Percentiles rank a stretch among this genome's conserved stretches.
Evolutionary conservation across 306 rosid genomes (phyloP).

Genomic region (Ormosia semicastrata): DNA sequence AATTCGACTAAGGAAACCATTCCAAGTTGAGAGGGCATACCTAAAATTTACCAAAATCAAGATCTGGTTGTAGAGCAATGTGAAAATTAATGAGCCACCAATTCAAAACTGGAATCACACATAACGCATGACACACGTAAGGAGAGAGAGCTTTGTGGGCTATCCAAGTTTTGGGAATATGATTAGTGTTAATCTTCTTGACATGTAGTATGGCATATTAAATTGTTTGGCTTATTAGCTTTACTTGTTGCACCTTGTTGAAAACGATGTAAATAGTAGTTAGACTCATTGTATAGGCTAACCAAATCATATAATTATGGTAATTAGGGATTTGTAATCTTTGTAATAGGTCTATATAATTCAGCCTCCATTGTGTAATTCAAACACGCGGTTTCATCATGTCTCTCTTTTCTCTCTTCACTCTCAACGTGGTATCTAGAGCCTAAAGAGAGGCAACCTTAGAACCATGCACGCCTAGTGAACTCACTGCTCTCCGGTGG

Average conservation of each 20-base stretch:
- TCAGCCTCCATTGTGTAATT: too few relatives aligned
- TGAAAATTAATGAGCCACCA: background rate
- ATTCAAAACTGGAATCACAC: background rate
- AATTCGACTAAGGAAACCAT: background rate
- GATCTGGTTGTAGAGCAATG: background rate
- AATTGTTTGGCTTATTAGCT: background rate
- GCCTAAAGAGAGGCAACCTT: too few relatives aligned
- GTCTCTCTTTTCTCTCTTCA: too few relatives aligned
- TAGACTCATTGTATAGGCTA: too few relatives aligned
- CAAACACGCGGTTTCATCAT: too few relatives aligned
- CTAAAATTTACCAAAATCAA: background rate
- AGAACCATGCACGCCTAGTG: too few relatives aligned
- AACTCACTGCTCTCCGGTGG: too few relatives aligned
- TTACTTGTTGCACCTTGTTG: background rate
- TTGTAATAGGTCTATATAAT: too few relatives aligned
- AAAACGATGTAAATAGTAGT: too few relatives aligned
- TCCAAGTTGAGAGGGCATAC: background rate
- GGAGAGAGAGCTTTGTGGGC: background rate
- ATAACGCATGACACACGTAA: background rate
- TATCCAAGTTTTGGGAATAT: background rate
- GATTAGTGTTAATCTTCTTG: background rate
- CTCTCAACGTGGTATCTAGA: too few relatives aligned
- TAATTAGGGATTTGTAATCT: too few relatives aligned
- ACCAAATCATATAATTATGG: too few relatives aligned
- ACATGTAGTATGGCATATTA: background rate